phyloP scores from a whole-genome alignment of 225 moss, liverwort and hornwort species.

The Lunularia cruciata region DNA sequence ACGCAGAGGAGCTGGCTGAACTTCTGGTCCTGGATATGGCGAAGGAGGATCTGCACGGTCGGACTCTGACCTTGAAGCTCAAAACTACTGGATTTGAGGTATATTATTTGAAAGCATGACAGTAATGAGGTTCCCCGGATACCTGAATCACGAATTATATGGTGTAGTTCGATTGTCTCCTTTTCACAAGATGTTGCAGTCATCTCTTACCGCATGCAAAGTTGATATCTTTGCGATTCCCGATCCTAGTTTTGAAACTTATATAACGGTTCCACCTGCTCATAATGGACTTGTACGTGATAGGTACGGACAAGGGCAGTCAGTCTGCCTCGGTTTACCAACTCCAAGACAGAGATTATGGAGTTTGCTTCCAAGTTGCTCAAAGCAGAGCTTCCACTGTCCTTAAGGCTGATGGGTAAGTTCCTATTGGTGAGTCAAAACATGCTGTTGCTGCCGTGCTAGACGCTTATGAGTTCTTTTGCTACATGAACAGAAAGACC shows the following conservation, averaged over 20 bases:
- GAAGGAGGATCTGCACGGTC: constrained; percentile 46
- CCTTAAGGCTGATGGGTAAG: constrained; percentile 50
- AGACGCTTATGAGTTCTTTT: background rate
- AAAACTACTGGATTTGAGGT: constrained; percentile 59
- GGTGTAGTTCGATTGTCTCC: background rate
- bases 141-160: background rate
- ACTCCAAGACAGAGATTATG: constrained; percentile 39
- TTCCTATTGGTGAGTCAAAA: background rate
- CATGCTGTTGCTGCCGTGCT: background rate
- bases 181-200: no score
- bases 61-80: constrained; percentile 49
- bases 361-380: constrained; percentile 46
- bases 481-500: no score
- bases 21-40: constrained; percentile 43
- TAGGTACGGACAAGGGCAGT: constrained; percentile 50
- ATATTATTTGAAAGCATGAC: background rate
- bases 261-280: no score
- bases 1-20: constrained; percentile 42
- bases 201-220: no score
- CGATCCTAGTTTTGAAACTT: no score
- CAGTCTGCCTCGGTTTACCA: constrained; percentile 40
- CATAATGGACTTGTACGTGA: background rate
- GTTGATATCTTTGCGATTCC: no score
- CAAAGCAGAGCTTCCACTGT: constrained; percentile 44
- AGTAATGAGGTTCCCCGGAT: background rate